Base-by-base conservation (phyloP, 1,139 yeast species). In the Scheffersomyces segobiensis region DNA sequence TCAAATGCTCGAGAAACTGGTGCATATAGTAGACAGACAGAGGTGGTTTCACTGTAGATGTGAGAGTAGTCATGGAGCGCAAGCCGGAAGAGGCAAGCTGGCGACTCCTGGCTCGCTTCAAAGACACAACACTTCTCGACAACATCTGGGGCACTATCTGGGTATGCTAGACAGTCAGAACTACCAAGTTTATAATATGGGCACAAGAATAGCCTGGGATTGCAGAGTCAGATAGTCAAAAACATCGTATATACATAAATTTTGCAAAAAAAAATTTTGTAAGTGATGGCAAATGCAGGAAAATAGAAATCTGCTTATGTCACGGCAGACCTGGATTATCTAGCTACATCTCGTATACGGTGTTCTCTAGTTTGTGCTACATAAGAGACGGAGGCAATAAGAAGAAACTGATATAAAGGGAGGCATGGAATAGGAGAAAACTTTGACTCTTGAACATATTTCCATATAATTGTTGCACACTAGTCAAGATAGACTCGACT, bases 1-100 rank as follows among this genome's bases (percentile, higher is more conserved):
- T 60, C 52, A 61, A 56, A 53, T 64, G 65, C 48, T 63, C 65
- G 18, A 64, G 56, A 47, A 63, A 48, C 24, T 48, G 50, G 24
- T 48, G 24, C 50, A 48, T 48, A 19, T 48, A 24, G 50, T 48
- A 48, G 24, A 21, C 50, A 17, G 50, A 48, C 42, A 48, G 50
- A 24, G 26, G 21, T 48, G 50, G 50, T 21, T 24, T 48, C 26
- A 26, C 50, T 48, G 26, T 24, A 32, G 42, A 32, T 32, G 42
- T 32, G 42, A 32, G 42, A 32, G 42, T 32, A 32, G 42, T 32
- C 42, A 32, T 32, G 42, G 42, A 32, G 14, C 42, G 42, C 42
- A 32, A 32, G 12, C 42, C 17, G 14, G 42, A 10, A 32, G 42
- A 10, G 17, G 42, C 42, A 14, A 32, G 5, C 42, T 32, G 24